Base-by-base conservation (phyloP, 192 early-diverging fungal species). In the Gonapodya sp. region DNA sequence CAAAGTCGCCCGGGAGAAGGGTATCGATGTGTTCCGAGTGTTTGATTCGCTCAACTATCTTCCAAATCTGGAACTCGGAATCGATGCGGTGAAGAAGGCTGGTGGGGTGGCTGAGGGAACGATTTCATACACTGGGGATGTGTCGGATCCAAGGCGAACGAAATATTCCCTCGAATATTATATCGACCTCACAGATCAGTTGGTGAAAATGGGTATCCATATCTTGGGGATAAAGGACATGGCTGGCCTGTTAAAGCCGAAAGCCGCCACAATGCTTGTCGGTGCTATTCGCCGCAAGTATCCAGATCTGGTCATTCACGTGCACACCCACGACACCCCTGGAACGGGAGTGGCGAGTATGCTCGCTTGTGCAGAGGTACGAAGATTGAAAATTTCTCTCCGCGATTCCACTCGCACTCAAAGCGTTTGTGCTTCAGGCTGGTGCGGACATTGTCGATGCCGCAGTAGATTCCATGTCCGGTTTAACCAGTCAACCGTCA, bases 11-110 rank as follows among this genome's bases (percentile, higher is more conserved):
- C 89, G 90, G 81, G 86, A 93, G 82, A 86, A 92, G 80, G 97
- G 97, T 79, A 93, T 98, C 84, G 97, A 98, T 84, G 90, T 98
- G 64, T 98, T 98, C 92, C 93, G 97, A 83, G 95, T 98, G 46
- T 98, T 98, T 87, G 97, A 98, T 86, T 95, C 94, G 79, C 91
- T 98, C 82, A 98, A 98, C 89, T 98, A 98, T 79, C 90, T 94
- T 36, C 95, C 96, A 84, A 98, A 98, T 88, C 89, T 98, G 87
- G 92, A 93, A 83, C 89, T 98, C 0, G 97, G 97, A 79, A 96
- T 96, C 79, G 93, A 94, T 79, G 95, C 95, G 14, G 95, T 98
- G 31, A 94, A 92, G 84, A 90, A 93, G 84, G 97, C 97, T 31
- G 95, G 95, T 73, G 97, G 97, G 87, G 94, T 98, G 36, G 91